A percentile compares a stretch with the other conserved stretches of the same genome.
Conservation (phyloP, 495 filamentous ascomycete genomes). For the Aspergillus hancockii region DNA sequence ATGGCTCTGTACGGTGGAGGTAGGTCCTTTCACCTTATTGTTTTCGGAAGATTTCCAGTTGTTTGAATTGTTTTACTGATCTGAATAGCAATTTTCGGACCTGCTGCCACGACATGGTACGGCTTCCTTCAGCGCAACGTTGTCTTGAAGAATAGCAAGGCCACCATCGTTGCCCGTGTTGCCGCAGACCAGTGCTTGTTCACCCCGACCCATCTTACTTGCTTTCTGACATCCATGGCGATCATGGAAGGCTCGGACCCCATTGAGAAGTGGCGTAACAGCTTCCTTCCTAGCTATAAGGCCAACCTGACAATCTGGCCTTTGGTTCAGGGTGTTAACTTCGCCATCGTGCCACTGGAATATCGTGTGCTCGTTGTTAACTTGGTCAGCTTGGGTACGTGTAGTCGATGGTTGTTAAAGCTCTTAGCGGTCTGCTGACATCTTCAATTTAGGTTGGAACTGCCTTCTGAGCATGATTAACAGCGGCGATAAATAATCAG, state of each 20-base stretch:
- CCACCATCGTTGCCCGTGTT: slow-evolving; percentile 79
- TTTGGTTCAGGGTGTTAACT: slow-evolving; percentile 85
- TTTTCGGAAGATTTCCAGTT: neutral
- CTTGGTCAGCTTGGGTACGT: slow-evolving; percentile 71
- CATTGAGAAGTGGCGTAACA: slow-evolving; percentile 66
- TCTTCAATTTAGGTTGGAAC: slow-evolving; percentile 77
- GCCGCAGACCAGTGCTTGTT: slow-evolving; percentile 84
- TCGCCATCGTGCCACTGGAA: slow-evolving; percentile 84
- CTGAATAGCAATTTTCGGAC: slow-evolving; percentile 78
- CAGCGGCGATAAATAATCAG: slow-evolving; percentile 48
- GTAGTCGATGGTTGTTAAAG: neutral
- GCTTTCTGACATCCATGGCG: slow-evolving; percentile 85
- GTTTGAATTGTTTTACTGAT: neutral
- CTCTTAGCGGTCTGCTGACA: slow-evolving; percentile 20
- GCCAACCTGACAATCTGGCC: slow-evolving; percentile 96
- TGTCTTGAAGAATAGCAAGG: slow-evolving; percentile 60
- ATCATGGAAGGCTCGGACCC: slow-evolving; percentile 78
- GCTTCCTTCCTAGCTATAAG: slow-evolving; percentile 67
- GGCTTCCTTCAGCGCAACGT: slow-evolving; percentile 71
- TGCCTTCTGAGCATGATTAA: slow-evolving; percentile 90
- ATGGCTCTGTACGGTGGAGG: slow-evolving; percentile 94
- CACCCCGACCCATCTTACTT: slow-evolving; percentile 74
- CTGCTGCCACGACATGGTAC: slow-evolving; percentile 89
- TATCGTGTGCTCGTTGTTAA: slow-evolving; percentile 89
- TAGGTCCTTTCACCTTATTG: slow-evolving; percentile 37